Evolutionary conservation across 805 yeast genomes (phyloP), one percentile per base, ranked within the genome.

Genomic region (Blastobotrys peoriensis): DNA sequence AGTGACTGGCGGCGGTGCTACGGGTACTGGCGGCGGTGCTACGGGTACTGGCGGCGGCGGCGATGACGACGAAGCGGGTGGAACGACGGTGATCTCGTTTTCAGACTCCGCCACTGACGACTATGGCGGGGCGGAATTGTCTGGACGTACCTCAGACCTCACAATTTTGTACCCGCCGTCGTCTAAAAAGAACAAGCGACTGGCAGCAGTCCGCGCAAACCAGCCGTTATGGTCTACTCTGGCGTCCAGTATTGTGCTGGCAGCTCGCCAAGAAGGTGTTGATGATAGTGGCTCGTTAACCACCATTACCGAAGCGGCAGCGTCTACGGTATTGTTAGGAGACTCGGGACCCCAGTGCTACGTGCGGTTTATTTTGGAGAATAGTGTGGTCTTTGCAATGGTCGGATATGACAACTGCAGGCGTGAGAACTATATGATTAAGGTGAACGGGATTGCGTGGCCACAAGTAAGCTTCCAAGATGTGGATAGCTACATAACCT

Each of bases 381-480:
- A 59, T 43, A 57, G 51, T 34, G 61, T 62, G n/a, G 67, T 59
- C 16, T 58, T 63, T 41, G 63, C 60, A 16, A 46, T 61, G 37
- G 49, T 44, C 2, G 56, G 50, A 5, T 40, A 51, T 28, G 49
- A 49, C 8, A 48, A 34, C 2, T 23, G 47, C 64, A 44, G 57
- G 73, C 4, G 63, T 68, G 38, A 71, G 71, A 44, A 46, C n/a
- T 40, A 62, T 15, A 37, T 51, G 3, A 62, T 57, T 6, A 47
- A 55, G 4, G 86, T 82, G 3, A 81, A 82, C 54, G 86, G 86
- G 18, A 72, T 81, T 18, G 70, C 75, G 10, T 82, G 88, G 88
- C 74, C 79, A 20, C 86, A 80, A 55, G 77, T 78, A 1, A 70
- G 79, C 0, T 68, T 75, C 33, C 78, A 43, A 19, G 39, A 35